These are phyloP conservation scores for Yamadazyma blattariae DNA, from an alignment of 1,139 yeast species.

Conservation along the genomic window DNA sequence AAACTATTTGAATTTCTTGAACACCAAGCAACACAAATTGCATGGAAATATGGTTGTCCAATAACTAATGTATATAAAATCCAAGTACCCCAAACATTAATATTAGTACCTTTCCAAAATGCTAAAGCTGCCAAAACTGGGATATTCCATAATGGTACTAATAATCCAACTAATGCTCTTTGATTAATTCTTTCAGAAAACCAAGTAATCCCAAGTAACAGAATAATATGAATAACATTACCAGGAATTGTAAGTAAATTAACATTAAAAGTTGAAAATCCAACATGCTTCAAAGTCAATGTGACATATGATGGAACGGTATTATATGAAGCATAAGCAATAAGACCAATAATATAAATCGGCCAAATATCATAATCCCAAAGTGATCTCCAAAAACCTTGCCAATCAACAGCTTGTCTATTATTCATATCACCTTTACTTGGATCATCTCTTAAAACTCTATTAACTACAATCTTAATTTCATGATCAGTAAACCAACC, in stretches of 20 bases:
- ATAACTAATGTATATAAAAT: constrained; percentile 43
- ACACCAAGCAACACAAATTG: constrained; percentile 58
- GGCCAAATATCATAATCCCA: constrained; percentile 61
- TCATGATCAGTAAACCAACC: constrained; percentile 69
- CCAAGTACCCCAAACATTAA: constrained; percentile 52
- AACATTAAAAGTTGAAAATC: constrained; percentile 54
- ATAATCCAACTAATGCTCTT: constrained; percentile 29
- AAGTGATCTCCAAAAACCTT: constrained; percentile 37
- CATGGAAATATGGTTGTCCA: constrained; percentile 51
- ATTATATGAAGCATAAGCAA: constrained; percentile 40
- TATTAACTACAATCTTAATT: constrained; percentile 59
- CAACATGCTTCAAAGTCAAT: constrained; percentile 47
- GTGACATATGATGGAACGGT: constrained; percentile 52
- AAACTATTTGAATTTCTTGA: constrained; percentile 62
- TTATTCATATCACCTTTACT: constrained; percentile 68
- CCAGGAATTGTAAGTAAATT: constrained; percentile 57
- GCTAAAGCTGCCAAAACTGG: constrained; percentile 42
- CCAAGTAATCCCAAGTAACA: constrained; percentile 37
- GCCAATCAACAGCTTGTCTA: constrained; percentile 49
- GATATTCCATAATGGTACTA: constrained; percentile 36
- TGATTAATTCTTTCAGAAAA: constrained; percentile 38
- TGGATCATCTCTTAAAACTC: constrained; percentile 66
- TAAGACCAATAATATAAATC: constrained; percentile 48
- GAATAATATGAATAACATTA: constrained; percentile 33
- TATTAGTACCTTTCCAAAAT: constrained; percentile 50